Conservation (phyloP, 805 yeast species). For the Candida awuae region DNA sequence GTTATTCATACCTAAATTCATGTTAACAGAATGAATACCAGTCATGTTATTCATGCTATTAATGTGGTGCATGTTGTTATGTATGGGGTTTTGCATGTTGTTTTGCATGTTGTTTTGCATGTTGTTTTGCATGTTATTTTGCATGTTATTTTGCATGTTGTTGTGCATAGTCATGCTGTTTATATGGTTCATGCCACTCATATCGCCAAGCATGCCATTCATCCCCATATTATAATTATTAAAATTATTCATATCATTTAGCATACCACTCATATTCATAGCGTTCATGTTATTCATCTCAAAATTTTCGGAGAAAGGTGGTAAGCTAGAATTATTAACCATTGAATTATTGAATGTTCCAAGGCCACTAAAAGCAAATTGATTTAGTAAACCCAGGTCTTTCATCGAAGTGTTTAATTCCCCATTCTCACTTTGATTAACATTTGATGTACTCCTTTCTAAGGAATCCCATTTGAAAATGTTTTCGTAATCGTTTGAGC, state of each 20-base stretch:
- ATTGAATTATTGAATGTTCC: not conserved
- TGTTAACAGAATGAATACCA: not conserved
- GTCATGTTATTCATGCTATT: not conserved
- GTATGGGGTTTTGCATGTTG: too few relatives aligned
- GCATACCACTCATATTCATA: not conserved
- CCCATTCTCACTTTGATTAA: too few relatives aligned
- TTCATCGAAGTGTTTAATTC: too few relatives aligned
- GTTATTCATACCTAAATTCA: conserved; percentile 6
- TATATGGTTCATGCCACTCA: not conserved
- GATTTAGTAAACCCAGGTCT: not conserved
- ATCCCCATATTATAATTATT: conserved; percentile 1
- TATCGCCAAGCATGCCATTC: conserved; percentile 1
- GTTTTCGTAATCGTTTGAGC: not conserved
- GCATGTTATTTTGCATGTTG: conserved; percentile 2
- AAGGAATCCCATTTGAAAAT: not conserved
- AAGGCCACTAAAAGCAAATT: not conserved
- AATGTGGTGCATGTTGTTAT: conserved; percentile 5
- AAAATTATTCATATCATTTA: not conserved
- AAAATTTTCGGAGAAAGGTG: not conserved
- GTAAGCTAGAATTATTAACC: not conserved
- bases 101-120: conserved; percentile 5
- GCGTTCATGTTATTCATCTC: not conserved
- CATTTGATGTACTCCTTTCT: too few relatives aligned
- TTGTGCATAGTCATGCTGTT: conserved; percentile 2
- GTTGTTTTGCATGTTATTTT: conserved; percentile 1